phyloP scores from a whole-genome alignment of 2,329 filamentous ascomycete genomes.

The Pyrenochaeta sp. region DNA sequence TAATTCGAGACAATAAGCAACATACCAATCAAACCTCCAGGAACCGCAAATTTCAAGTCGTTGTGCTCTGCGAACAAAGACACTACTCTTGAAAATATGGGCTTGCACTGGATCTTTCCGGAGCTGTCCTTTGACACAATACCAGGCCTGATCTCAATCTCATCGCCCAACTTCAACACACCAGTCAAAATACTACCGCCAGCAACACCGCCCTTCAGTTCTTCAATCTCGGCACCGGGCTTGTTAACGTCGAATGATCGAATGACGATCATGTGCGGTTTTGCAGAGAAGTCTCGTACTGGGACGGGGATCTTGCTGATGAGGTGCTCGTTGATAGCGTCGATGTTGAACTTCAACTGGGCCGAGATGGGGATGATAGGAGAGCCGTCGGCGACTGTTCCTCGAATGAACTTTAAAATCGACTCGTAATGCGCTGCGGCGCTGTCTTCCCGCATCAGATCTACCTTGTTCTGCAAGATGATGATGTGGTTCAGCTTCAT shows the following conservation, averaged over 20 bases:
- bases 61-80: constrained; percentile 98
- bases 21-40: constrained; percentile 86
- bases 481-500: constrained; percentile 99
- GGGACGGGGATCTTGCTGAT: constrained; percentile 95
- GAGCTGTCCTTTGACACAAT: constrained; percentile 95
- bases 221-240: constrained; percentile 97
- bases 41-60: constrained; percentile 97
- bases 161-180: constrained; percentile 95
- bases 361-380: constrained; percentile 97
- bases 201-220: constrained; percentile 97
- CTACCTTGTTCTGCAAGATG: constrained; percentile 99
- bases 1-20: constrained; percentile 1
- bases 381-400: constrained; percentile 92
- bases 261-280: constrained; percentile 99
- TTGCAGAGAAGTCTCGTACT: constrained; percentile 85
- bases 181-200: constrained; percentile 96
- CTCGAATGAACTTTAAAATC: constrained; percentile 97
- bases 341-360: constrained; percentile 99
- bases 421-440: constrained; percentile 95
- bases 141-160: constrained; percentile 98
- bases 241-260: constrained; percentile 99
- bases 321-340: constrained; percentile 95
- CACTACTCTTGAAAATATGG: constrained; percentile 94
- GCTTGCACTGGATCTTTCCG: constrained; percentile 93
- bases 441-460: constrained; percentile 95